Evolutionary conservation across 2,329 filamentous ascomycete species (phyloP), one percentile per base, ranked within the genome.

Genomic region (Scytalidium sp.): DNA sequence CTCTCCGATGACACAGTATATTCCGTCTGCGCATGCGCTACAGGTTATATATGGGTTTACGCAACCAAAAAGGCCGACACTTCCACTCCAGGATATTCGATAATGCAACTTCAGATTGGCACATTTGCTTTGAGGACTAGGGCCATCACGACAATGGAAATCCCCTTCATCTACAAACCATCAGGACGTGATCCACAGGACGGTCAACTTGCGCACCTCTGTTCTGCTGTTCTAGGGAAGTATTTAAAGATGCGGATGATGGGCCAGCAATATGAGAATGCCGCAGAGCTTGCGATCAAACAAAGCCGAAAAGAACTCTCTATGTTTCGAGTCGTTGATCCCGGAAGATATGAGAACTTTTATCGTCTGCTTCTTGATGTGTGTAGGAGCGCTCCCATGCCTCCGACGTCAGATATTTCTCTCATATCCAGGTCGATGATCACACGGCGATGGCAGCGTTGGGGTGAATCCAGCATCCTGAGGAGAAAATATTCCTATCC

Each of bases 371-470:
- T 63, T 17, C 51, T 49, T 32, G 46, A 58, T 22, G 45, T 63
- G 19, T 62, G 59, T 41, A 54, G 43, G 6, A 58, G 56, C 44
- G 60, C 60, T 2, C 60, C 60, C 13, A 45, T 62, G 52, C 61
- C 61, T 13, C 60, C 61, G 2, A 57, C 44, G 9, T 60, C 57
- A 13, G 56, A 57, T 29, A 60, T 63, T 3, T 58, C 56, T 20
- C 43, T 62, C 1, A 61, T 62, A 22, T 62, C 59, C 17, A 51
- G 61, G 20, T 56, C 50, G 9, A 62, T 62, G 60, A 60, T 62
- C 27, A 60, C 50, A 9, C 46, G 43, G 19, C 50, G 59, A 40
- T 63, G 59, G 58, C 29, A 58, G 19, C 32, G 49, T 5, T 62
- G 57, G 60, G 53, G 17, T 6, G 44, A 39, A 22, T 50, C 43